A percentile compares a stretch with the other conserved stretches of the same genome.
Conservation (phyloP, 192 early-diverging fungal species). For the Umbelopsis vinacea region DNA sequence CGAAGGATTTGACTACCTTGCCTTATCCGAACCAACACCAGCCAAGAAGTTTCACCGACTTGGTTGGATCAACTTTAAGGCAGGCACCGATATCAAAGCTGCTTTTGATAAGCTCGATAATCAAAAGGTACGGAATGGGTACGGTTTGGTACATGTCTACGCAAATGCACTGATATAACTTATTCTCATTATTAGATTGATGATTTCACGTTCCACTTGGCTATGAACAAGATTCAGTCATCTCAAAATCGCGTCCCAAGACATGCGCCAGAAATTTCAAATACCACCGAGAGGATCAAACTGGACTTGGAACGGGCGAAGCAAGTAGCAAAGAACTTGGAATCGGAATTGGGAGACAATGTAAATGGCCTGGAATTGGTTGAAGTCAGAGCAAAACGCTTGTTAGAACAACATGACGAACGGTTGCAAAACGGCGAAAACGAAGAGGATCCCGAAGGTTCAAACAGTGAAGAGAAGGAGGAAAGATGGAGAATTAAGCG, state of each 20-base stretch:
- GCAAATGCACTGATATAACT: not conserved
- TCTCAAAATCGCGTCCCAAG: slow-evolving; percentile 53
- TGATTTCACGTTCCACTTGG: slow-evolving; percentile 59
- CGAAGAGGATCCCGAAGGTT: slow-evolving; percentile 27
- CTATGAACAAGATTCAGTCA: slow-evolving; percentile 50
- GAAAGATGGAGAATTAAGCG: slow-evolving; percentile 35
- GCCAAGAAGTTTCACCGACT: slow-evolving; percentile 85
- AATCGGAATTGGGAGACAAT: slow-evolving; percentile 50
- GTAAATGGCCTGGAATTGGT: slow-evolving; percentile 34
- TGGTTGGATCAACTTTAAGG: slow-evolving; percentile 91
- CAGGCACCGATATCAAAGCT: slow-evolving; percentile 81
- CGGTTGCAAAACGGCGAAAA: not conserved
- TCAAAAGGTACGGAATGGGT: slow-evolving; percentile 33
- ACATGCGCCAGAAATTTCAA: slow-evolving; percentile 73
- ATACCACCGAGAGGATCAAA: slow-evolving; percentile 67
- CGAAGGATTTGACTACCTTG: slow-evolving; percentile 84
- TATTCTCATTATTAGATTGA: slow-evolving; percentile 48
- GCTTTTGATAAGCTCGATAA: slow-evolving; percentile 67
- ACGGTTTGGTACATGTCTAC: not conserved
- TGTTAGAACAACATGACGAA: slow-evolving; percentile 22
- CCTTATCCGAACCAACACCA: slow-evolving; percentile 84
- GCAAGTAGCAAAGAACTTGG: slow-evolving; percentile 57
- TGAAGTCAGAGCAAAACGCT: slow-evolving; percentile 32
- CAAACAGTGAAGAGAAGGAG: slow-evolving; percentile 28
- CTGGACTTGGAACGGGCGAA: slow-evolving; percentile 75